These are phyloP conservation scores for Phaseolus lunatus DNA, from an alignment of 306 rosid species.

Conservation along the genomic window DNA sequence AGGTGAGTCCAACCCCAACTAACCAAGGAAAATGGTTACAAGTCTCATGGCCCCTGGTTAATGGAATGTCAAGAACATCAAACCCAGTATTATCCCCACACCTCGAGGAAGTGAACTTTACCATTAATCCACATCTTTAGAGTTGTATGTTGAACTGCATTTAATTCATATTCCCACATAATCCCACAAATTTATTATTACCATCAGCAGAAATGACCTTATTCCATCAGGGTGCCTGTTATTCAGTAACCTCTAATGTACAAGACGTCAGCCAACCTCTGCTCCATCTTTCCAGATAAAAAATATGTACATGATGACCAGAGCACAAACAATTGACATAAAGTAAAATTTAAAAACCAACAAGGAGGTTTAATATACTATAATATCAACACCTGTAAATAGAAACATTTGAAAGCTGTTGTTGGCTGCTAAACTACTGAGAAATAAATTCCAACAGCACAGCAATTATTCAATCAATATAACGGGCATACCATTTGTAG, in stretches of 20 bases:
- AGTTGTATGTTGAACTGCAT: slow-evolving; percentile 1
- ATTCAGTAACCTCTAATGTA: slow-evolving; percentile 5
- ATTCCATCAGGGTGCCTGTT: slow-evolving; percentile 23
- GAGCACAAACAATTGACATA: slow-evolving; percentile 12
- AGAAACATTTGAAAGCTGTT: slow-evolving; percentile 18
- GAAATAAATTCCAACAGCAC: slow-evolving; percentile 5
- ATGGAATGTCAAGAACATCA: too few species aligned
- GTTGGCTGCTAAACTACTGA: slow-evolving; percentile 28
- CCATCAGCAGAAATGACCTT: slow-evolving; percentile 11
- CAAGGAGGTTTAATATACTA: slow-evolving; percentile 15
- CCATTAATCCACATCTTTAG: not conserved
- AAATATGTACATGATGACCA: slow-evolving; percentile 13
- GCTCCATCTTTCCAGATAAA: slow-evolving; percentile 9
- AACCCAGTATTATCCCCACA: slow-evolving; percentile 2
- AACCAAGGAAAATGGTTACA: not conserved
- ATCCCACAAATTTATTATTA: too few species aligned
- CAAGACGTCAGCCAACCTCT: not conserved
- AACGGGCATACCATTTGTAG: slow-evolving; percentile 14
- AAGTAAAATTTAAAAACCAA: slow-evolving; percentile 25
- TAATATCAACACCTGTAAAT: slow-evolving; percentile 24
- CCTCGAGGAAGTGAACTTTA: not conserved
- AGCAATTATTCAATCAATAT: slow-evolving; percentile 19
- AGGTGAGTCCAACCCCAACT: not conserved
- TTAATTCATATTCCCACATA: slow-evolving; percentile 16
- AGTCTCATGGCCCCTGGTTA: not conserved